Conservation (phyloP, 805 yeast species). For the Kazachstania viticola region DNA sequence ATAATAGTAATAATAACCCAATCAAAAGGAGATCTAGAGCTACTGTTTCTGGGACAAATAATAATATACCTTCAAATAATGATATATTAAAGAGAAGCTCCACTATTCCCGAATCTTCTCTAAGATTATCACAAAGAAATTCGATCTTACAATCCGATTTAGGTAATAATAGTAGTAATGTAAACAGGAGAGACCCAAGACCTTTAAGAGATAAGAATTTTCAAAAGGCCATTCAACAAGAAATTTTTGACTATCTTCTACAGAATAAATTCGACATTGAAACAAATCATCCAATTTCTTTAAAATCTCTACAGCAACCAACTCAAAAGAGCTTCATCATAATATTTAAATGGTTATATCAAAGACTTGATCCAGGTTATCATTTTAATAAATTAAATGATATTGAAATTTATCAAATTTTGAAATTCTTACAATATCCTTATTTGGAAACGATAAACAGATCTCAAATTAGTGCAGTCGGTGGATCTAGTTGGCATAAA, state of each 20-base stretch:
- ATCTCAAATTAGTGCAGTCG: conserved; percentile 82
- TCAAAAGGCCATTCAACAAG: conserved; percentile 54
- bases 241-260: conserved; percentile 52
- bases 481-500: conserved; percentile 79
- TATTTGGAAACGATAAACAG: conserved; percentile 70
- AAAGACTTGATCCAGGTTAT: conserved; percentile 69
- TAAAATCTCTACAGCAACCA: conserved; percentile 57
- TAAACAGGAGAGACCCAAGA: conserved; percentile 45
- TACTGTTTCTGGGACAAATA: conserved; percentile 9
- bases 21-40: conserved; percentile 12
- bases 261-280: conserved; percentile 62
- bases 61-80: neutral
- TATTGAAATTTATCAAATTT: conserved; percentile 56
- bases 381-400: conserved; percentile 58
- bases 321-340: conserved; percentile 77
- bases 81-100: neutral
- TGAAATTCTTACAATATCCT: conserved; percentile 64
- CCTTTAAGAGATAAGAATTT: conserved; percentile 66
- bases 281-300: conserved; percentile 56
- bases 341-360: conserved; percentile 72
- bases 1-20: neutral
- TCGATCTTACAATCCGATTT: conserved; percentile 1
- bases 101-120: neutral
- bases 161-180: too few species aligned
- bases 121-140: neutral